Evolutionary conservation across 2,329 filamentous ascomycete species (phyloP).

Genomic region (Ophiobolus disseminans): DNA sequence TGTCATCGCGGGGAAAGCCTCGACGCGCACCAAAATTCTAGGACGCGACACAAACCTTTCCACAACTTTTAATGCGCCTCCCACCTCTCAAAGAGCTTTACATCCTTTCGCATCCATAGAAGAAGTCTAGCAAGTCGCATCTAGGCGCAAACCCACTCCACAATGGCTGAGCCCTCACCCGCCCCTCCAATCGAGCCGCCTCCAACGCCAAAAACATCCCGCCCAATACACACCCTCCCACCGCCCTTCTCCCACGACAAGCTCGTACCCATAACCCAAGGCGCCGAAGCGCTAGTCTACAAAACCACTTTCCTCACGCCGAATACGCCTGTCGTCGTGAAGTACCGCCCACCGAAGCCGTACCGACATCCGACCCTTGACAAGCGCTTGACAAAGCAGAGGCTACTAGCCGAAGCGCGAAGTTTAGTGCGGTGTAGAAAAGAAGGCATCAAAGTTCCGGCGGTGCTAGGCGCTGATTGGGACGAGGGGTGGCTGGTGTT

Average conservation of each 20-base stretch:
- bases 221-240: constrained; percentile 37
- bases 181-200: constrained; percentile 27
- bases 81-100: not conserved
- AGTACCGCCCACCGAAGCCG: constrained; percentile 87
- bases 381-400: constrained; percentile 81
- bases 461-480: constrained; percentile 73
- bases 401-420: constrained; percentile 87
- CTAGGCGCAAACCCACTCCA: not conserved
- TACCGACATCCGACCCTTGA: constrained; percentile 94
- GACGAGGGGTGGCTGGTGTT: constrained; percentile 66
- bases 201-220: constrained; percentile 24
- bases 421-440: constrained; percentile 79
- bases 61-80: not conserved
- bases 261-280: constrained; percentile 82
- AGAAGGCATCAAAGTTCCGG: constrained; percentile 83
- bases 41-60: not conserved
- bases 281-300: constrained; percentile 95
- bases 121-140: too few species aligned
- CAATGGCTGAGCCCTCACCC: constrained; percentile 31
- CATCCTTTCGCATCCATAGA: too few species aligned
- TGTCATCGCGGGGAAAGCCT: constrained; percentile 18
- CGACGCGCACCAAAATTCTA: constrained; percentile 3
- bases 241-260: constrained; percentile 58
- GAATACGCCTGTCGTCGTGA: constrained; percentile 76
- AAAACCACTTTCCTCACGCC: constrained; percentile 79